Evolutionary conservation across 257 asterid species (phyloP).

Genomic region (Capsicum baccatum): DNA sequence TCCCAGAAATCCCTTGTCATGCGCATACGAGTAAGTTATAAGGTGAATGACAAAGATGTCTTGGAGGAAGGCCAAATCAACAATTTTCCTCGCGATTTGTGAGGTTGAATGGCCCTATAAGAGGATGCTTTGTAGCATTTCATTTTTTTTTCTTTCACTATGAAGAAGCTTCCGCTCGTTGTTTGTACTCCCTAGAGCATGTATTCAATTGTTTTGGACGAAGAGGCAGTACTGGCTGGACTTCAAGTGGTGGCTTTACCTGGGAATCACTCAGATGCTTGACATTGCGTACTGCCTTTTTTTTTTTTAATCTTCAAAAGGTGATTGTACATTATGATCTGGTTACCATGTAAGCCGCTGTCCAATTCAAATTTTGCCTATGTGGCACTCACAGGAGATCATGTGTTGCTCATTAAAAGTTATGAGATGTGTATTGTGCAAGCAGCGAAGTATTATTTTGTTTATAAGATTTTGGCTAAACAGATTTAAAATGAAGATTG

Average conservation of each 20-base stretch:
- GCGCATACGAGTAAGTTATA: constrained; percentile 86
- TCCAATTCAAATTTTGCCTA: constrained; percentile 44
- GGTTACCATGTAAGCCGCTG: constrained; percentile 37
- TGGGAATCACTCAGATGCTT: constrained; percentile 35
- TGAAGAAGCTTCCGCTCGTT: constrained; percentile 36
- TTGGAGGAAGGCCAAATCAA: constrained; percentile 94
- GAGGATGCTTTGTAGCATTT: constrained; percentile 28
- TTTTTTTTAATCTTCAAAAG: constrained; percentile 38
- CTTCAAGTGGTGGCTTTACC: constrained; percentile 30
- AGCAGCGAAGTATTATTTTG: background rate
- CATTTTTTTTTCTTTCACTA: constrained; percentile 23
- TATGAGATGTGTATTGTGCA: background rate
- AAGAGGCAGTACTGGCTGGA: constrained; percentile 33
- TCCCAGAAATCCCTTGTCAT: constrained; percentile 87
- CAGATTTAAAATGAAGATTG: constrained; percentile 25
- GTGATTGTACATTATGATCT: constrained; percentile 55
- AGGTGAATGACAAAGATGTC: constrained; percentile 68
- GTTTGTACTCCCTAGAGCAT: constrained; percentile 39
- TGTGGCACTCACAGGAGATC: constrained; percentile 38
- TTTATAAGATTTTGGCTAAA: constrained; percentile 3
- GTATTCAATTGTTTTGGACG: constrained; percentile 37
- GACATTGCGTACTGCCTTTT: constrained; percentile 13
- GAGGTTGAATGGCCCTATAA: constrained; percentile 32
- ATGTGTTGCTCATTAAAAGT: background rate
- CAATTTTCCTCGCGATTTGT: constrained; percentile 79